Conservation (phyloP, 1,284 basidiomycete genomes). For the Puccinia sorghi region DNA sequence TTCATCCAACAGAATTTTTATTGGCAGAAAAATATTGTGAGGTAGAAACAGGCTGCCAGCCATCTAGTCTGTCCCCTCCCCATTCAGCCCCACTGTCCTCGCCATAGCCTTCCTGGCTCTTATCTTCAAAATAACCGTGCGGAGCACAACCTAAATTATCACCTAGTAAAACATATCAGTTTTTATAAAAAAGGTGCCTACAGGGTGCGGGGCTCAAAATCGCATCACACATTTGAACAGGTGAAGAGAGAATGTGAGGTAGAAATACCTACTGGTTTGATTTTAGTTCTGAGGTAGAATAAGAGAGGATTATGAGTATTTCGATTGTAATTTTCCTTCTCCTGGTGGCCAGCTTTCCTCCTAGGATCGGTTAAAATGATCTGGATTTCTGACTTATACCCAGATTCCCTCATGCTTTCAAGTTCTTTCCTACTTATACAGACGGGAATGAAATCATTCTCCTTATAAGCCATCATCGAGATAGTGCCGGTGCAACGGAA, state of each 20-base stretch:
- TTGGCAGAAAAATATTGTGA: too few relatives aligned
- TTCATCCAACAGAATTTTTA: too few relatives aligned
- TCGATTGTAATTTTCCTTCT: not conserved
- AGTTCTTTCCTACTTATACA: slow-evolving; percentile 20
- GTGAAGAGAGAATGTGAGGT: not conserved
- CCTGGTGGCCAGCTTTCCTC: not conserved
- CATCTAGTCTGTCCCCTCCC: too few relatives aligned
- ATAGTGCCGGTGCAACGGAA: not conserved
- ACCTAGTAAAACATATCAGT: too few relatives aligned
- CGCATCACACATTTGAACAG: too few relatives aligned
- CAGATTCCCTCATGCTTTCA: not conserved
- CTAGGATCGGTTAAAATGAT: not conserved
- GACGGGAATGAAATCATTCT: slow-evolving; percentile 1
- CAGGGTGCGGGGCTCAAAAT: too few relatives aligned
- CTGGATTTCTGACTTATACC: slow-evolving; percentile 10
- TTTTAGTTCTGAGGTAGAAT: not conserved
- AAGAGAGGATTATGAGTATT: slow-evolving; percentile 2
- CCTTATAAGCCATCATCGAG: not conserved
- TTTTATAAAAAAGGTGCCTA: too few relatives aligned
- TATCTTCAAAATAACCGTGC: too few relatives aligned
- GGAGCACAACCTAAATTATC: too few relatives aligned
- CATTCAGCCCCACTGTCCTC: too few relatives aligned
- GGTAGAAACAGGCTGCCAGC: too few relatives aligned
- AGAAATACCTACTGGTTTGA: not conserved
- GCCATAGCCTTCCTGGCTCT: too few relatives aligned